Evolutionary conservation across 2,329 filamentous ascomycete species (phyloP).

Genomic region (Colletotrichum sp.): DNA sequence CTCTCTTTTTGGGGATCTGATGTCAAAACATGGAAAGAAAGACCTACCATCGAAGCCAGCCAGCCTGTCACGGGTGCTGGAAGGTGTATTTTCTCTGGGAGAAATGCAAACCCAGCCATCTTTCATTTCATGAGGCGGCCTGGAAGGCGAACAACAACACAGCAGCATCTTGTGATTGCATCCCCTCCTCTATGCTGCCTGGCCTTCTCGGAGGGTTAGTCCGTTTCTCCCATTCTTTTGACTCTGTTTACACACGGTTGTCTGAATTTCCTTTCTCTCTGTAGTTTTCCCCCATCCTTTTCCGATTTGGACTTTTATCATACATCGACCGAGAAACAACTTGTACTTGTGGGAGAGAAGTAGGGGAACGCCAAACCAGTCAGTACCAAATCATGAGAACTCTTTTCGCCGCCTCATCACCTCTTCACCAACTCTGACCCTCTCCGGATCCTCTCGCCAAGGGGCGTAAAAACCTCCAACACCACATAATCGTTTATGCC

Average conservation of each 20-base stretch:
- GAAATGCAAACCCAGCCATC: not conserved
- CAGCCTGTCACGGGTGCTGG: not conserved
- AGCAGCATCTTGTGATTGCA: not conserved
- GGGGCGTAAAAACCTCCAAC: not conserved
- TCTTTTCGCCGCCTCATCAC: not conserved
- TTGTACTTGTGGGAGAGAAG: not conserved
- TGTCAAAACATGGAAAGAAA: not conserved
- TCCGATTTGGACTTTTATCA: not conserved
- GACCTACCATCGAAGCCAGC: not conserved
- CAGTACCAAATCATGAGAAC: not conserved
- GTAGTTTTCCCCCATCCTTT: not conserved
- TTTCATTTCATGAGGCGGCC: not conserved
- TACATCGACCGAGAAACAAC: not conserved
- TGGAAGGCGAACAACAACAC: not conserved
- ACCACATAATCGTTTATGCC: fast-evolving
- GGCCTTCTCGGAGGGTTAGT: not conserved
- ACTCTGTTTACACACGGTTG: not conserved
- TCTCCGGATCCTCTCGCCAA: not conserved
- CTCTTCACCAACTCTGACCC: too few species aligned
- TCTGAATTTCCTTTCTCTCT: not conserved
- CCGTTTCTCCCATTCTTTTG: not conserved
- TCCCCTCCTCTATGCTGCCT: not conserved
- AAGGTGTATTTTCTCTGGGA: not conserved
- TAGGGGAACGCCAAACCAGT: not conserved
- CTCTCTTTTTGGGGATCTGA: not conserved